Base-by-base conservation (phyloP, 345 rosid genomes). In the Camelina hispida region DNA sequence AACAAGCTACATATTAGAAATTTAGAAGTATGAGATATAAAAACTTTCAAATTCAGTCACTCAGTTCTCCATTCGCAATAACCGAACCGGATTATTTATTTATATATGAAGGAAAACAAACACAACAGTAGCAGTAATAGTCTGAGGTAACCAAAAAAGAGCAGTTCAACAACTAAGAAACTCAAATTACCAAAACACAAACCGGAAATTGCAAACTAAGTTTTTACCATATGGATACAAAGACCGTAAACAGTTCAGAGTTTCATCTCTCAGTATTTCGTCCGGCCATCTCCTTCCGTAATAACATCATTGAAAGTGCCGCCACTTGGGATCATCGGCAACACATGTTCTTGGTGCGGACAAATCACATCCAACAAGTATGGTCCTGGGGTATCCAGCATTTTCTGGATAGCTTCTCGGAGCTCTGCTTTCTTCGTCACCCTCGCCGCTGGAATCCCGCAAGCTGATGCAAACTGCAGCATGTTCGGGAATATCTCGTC, bases 291-390 rank as follows among this genome's bases (percentile, higher is more conserved):
- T 17, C 98, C 97, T 71, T 92, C 98, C 0, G 85, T 87, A 60
- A 92, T 95, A 77, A 89, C 66, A 81, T 95, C 98, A 50, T 84
- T 90, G 67, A 95, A 95, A 55, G 94, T 88, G 7, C 97, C 98
- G 23, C 96, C 93, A 64, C 97, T 92, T 1, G 98, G 98, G 79
- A 91, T 95, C 99, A 95, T 92, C 50, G 99, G 97, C 62, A 95
- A 75, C 18, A 95, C 99, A 71, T 95, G 99, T 74, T 92, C 99
- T 80, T 95, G 97, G 79, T 90, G 98, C 7, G 98, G 98, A 14
- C 91, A 88, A n/a, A 95, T 87, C 28, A 93, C 98, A 63, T 95
- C 98, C 83, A 96, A 72, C 75, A 93, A 72, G 80, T 86, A 96
- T 0, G 98, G 97, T 68, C 98, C 99, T 0, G 96, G 98, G 3